phyloP scores from a whole-genome alignment of 345 rosid genomes.

The Boechera divaricarpa region DNA sequence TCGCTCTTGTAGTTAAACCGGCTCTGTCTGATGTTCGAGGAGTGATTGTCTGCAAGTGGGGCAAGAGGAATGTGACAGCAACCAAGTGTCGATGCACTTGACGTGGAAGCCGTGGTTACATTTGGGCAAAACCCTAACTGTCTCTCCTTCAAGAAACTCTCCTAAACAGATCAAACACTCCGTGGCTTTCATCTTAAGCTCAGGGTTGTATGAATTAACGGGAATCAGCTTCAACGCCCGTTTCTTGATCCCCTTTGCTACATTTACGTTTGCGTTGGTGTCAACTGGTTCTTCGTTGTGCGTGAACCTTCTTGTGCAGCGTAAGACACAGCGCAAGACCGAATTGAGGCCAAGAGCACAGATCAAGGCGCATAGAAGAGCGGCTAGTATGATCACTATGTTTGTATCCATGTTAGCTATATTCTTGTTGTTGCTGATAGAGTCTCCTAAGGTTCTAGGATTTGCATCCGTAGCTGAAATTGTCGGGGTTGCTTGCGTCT shows the following conservation, averaged over 20 bases:
- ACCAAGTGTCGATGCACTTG: conserved; percentile 68
- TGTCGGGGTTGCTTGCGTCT: conserved; percentile 24
- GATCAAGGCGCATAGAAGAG: conserved; percentile 63
- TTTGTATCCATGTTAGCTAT: conserved; percentile 66
- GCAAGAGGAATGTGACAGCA: conserved; percentile 67
- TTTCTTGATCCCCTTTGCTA: conserved; percentile 57
- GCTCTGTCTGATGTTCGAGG: conserved; percentile 43
- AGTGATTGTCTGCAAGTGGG: conserved; percentile 68
- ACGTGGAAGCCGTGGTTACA: conserved; percentile 75
- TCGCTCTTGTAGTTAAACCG: no score
- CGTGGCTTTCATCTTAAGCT: conserved; percentile 49
- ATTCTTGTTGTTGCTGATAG: conserved; percentile 31
- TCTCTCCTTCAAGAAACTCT: conserved; percentile 64
- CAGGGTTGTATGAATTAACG: conserved; percentile 47
- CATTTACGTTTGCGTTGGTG: conserved; percentile 33
- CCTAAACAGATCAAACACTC: conserved; percentile 74
- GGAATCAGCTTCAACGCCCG: conserved; percentile 60
- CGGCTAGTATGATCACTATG: conserved; percentile 71
- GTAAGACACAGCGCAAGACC: conserved; percentile 58
- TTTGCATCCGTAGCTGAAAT: conserved; percentile 31
- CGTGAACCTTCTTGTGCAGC: conserved; percentile 58
- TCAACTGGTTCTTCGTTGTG: conserved; percentile 32
- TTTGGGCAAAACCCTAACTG: conserved; percentile 63
- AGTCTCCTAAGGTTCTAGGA: conserved; percentile 13
- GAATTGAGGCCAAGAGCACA: conserved; percentile 65